Evolutionary conservation across 106 monocot species (phyloP).

Genomic region (Platanthera zijinensis): DNA sequence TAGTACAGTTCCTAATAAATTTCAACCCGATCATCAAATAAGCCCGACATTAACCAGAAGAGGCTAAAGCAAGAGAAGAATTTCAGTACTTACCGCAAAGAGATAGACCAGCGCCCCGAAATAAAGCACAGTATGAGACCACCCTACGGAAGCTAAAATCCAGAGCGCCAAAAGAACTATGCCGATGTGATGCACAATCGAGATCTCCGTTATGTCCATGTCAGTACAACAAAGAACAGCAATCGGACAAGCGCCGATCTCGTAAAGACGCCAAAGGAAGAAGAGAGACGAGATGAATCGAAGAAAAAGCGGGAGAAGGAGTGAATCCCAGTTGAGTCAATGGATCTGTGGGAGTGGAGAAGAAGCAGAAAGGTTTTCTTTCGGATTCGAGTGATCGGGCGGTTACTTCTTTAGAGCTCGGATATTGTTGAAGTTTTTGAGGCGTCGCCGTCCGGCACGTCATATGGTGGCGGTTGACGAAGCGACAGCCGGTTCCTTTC

Average conservation of each 20-base stretch:
- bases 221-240: background rate
- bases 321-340: background rate
- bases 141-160: constrained; percentile 37
- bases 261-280: background rate
- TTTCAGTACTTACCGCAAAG: constrained; percentile 33
- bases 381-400: background rate
- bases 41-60: background rate
- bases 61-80: background rate
- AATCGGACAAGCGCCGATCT: background rate
- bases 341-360: background rate
- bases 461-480: background rate
- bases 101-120: constrained; percentile 63
- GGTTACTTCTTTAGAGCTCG: background rate
- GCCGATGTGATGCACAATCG: constrained; percentile 62
- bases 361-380: background rate
- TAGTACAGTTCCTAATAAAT: background rate
- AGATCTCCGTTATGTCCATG: constrained; percentile 51
- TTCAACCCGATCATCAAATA: background rate
- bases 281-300: background rate
- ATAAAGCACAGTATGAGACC: constrained; percentile 33
- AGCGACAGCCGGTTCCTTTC: background rate
- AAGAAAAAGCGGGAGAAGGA: background rate
- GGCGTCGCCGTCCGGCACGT: background rate
- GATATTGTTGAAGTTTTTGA: background rate
- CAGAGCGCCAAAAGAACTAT: constrained; percentile 43